A percentile compares a stretch with the other conserved stretches of the same genome.
phyloP scores from a whole-genome alignment of 176 grass and related monocot species.

The Lolium multiflorum region DNA sequence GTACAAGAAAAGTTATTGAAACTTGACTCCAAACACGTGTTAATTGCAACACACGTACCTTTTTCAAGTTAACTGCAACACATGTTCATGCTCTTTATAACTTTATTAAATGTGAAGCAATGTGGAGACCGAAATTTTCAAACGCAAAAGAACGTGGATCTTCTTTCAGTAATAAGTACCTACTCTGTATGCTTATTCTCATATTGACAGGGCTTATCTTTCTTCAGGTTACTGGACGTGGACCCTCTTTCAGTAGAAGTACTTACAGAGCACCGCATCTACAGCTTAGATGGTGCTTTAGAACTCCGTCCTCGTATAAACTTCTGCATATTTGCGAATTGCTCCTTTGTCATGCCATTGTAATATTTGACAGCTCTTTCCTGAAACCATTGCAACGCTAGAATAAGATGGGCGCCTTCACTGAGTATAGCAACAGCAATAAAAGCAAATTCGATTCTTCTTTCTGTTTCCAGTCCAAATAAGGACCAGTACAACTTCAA shows the following conservation, averaged over 20 bases:
- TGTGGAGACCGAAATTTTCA: neutral
- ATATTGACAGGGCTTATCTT: neutral
- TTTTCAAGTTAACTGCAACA: neutral
- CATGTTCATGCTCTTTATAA: neutral
- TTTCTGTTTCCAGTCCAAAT: conserved; percentile 16
- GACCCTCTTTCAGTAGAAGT: neutral
- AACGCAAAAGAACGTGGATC: neutral
- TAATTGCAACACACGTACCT: neutral
- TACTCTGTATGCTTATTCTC: neutral
- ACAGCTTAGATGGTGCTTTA: conserved; percentile 70
- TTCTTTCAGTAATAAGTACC: neutral
- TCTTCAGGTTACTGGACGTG: neutral
- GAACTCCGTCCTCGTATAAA: conserved; percentile 74
- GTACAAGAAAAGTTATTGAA: neutral
- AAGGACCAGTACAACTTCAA: neutral
- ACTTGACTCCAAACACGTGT: neutral
- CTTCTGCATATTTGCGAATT: conserved; percentile 86
- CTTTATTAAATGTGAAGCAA: neutral
- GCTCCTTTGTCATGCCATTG: conserved; percentile 92
- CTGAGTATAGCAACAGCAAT: conserved; percentile 1
- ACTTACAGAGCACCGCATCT: conserved; percentile 30
- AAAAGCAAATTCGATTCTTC: neutral
- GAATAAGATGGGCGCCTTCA: conserved; percentile 20
- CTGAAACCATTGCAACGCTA: conserved; percentile 50
- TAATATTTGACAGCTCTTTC: conserved; percentile 86